These are phyloP conservation scores for Alternaria conjuncta DNA, from an alignment of 2,329 filamentous ascomycete genomes.

Conservation along the genomic window DNA sequence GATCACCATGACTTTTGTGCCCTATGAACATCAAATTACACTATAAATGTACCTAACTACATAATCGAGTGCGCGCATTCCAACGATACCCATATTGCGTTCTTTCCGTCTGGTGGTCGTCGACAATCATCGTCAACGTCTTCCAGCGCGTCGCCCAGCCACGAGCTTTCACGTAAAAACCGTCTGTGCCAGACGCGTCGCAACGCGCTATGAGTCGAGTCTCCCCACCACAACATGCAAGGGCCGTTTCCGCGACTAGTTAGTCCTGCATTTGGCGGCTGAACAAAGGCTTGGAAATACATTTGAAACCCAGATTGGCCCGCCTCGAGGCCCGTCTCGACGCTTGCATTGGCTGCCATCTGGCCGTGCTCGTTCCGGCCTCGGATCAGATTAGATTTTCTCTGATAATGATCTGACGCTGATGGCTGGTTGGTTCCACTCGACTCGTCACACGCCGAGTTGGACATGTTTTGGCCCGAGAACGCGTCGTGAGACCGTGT, in stretches of 20 bases:
- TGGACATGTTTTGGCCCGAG: background rate
- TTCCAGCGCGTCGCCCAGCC: slow-evolving; percentile 33
- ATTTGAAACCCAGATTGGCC: slow-evolving; percentile 16
- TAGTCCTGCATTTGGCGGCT: slow-evolving; percentile 34
- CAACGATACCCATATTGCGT: slow-evolving; percentile 25
- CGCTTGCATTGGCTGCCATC: slow-evolving; percentile 21
- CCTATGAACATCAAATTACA: background rate
- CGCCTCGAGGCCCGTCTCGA: slow-evolving; percentile 11
- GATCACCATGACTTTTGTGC: slow-evolving; percentile 8
- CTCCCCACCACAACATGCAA: slow-evolving; percentile 41
- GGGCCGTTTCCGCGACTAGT: slow-evolving; percentile 29
- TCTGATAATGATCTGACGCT: slow-evolving; percentile 16
- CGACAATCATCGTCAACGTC: slow-evolving; percentile 10
- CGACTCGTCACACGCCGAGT: slow-evolving; percentile 7
- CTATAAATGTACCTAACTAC: background rate
- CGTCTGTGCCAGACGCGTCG: slow-evolving; percentile 39
- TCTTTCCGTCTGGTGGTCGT: background rate
- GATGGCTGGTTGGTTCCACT: slow-evolving; percentile 14
- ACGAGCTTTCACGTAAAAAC: slow-evolving; percentile 28
- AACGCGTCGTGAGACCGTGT: slow-evolving; percentile 1
- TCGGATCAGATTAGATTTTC: slow-evolving; percentile 39
- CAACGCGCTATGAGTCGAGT: slow-evolving; percentile 42
- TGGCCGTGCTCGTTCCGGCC: slow-evolving; percentile 20
- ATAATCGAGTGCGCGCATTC: slow-evolving; percentile 6
- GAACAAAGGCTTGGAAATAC: slow-evolving; percentile 42